Conservation (phyloP, 345 rosid species). For the Euphorbia peplus region DNA sequence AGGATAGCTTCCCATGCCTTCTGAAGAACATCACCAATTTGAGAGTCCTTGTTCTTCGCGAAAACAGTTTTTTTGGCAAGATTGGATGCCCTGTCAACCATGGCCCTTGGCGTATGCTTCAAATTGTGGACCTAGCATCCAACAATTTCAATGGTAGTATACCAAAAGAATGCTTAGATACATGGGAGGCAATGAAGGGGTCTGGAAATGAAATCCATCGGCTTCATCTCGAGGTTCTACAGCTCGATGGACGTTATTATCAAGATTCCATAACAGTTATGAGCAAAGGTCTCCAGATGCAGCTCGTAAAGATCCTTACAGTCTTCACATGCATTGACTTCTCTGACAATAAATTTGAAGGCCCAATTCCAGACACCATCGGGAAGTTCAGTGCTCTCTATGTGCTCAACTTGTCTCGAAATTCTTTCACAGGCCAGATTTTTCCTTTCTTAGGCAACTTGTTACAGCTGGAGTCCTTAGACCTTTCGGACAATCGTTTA, state of each 20-base stretch:
- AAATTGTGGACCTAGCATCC: constrained; percentile 37
- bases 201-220: constrained; percentile 12
- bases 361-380: constrained; percentile 15
- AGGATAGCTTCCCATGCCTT: constrained; percentile 36
- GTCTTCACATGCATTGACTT: constrained; percentile 36
- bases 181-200: constrained; percentile 38
- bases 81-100: constrained; percentile 13
- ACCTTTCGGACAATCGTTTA: constrained; percentile 16
- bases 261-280: constrained; percentile 39
- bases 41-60: constrained; percentile 35
- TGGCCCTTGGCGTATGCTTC: constrained; percentile 26
- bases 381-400: constrained; percentile 18
- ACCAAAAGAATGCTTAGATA: constrained; percentile 5
- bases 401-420: constrained; percentile 25
- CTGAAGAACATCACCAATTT: constrained; percentile 28
- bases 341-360: no score
- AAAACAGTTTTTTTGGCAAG: constrained; percentile 19
- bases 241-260: constrained; percentile 13
- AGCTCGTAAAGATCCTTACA: constrained; percentile 37
- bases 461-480: constrained; percentile 20
- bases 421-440: constrained; percentile 11
- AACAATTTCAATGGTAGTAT: constrained; percentile 33
- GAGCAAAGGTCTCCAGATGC: constrained; percentile 30
- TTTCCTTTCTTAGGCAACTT: background rate
- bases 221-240: constrained; percentile 21